These are phyloP conservation scores for Fusarium concolor DNA, from an alignment of 2,329 filamentous ascomycete species.

Conservation along the genomic window DNA sequence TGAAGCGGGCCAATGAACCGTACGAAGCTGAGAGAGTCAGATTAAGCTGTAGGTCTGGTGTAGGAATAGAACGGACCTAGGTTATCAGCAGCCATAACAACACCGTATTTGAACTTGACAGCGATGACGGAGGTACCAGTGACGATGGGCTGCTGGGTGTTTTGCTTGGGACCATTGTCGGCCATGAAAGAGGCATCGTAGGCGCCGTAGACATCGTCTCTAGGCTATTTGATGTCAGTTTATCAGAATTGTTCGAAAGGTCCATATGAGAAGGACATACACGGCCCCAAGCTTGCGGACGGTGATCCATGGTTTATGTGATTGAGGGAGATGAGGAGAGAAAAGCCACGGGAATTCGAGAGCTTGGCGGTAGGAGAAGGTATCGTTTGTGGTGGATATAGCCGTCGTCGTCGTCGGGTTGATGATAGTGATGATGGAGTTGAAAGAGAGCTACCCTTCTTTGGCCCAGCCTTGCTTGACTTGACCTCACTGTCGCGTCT, in stretches of 20 bases:
- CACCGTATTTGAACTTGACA: conserved; percentile 95
- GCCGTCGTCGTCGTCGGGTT: background rate
- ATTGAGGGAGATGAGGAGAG: conserved; percentile 11
- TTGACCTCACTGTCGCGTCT: conserved; percentile 50
- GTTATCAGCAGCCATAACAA: conserved; percentile 97
- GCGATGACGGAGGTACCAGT: conserved; percentile 96
- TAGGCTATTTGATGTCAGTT: conserved; percentile 70
- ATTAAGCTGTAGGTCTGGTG: background rate
- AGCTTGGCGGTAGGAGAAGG: background rate
- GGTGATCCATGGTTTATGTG: conserved; percentile 71
- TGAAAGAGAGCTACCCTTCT: conserved; percentile 24
- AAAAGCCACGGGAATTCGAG: background rate
- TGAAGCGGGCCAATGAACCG: conserved; percentile 95
- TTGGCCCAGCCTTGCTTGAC: conserved; percentile 31
- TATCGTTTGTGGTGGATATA: conserved; percentile 1
- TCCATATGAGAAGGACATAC: conserved; percentile 59
- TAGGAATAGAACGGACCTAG: conserved; percentile 70
- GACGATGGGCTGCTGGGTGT: conserved; percentile 92
- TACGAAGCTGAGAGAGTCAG: conserved; percentile 78
- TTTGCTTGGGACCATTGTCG: conserved; percentile 76
- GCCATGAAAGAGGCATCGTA: conserved; percentile 92
- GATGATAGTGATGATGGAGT: conserved; percentile 33
- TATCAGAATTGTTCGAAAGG: background rate
- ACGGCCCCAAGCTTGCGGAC: conserved; percentile 78
- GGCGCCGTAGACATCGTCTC: conserved; percentile 95